phyloP scores from a whole-genome alignment of 495 filamentous ascomycete genomes.

The Evernia prunastri region DNA sequence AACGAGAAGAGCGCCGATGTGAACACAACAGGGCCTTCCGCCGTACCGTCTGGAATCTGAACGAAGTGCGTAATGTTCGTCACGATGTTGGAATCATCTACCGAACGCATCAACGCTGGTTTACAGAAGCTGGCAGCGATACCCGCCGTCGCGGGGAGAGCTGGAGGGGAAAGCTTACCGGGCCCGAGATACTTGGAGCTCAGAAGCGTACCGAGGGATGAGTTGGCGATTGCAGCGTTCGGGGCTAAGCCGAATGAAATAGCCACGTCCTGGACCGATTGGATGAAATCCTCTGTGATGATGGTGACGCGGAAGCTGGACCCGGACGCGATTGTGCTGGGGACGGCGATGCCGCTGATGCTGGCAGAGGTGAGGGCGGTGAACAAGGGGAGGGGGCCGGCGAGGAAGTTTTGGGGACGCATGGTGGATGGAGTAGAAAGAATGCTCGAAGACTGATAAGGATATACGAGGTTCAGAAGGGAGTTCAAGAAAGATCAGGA shows the following conservation, averaged over 20 bases:
- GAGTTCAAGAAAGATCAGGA: background rate
- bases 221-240: background rate
- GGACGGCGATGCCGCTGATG: slow-evolving; percentile 10
- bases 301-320: slow-evolving; percentile 1
- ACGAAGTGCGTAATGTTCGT: slow-evolving; percentile 4
- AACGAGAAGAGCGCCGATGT: background rate
- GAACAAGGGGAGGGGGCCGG: background rate
- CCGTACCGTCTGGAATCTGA: background rate
- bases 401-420: slow-evolving; percentile 3
- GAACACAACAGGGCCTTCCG: background rate
- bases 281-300: background rate
- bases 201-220: background rate
- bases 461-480: background rate
- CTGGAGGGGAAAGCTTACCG: background rate
- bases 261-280: background rate
- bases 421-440: background rate
- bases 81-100: slow-evolving; percentile 2
- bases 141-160: background rate
- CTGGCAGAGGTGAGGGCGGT: slow-evolving; percentile 3
- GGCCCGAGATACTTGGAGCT: slow-evolving; percentile 1
- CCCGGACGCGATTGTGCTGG: background rate
- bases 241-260: slow-evolving; percentile 4
- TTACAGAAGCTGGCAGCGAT: background rate
- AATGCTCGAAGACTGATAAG: background rate
- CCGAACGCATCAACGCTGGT: background rate